Conservation (phyloP, 306 rosid genomes). For the Gastrolobium bilobum region DNA sequence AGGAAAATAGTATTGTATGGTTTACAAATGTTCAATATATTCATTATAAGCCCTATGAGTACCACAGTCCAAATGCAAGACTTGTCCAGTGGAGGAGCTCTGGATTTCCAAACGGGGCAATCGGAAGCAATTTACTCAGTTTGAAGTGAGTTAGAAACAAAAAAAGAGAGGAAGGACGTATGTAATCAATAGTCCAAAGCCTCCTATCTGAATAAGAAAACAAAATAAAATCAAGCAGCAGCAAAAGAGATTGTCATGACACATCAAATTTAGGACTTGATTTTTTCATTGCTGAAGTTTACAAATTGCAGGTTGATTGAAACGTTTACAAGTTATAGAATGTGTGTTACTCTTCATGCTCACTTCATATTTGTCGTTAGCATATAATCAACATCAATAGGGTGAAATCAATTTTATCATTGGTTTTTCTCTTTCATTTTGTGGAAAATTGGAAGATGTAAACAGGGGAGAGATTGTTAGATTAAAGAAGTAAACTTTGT, state of each 20-base stretch:
- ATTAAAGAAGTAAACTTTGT: constrained; percentile 26
- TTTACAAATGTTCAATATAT: neutral
- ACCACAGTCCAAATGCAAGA: no score
- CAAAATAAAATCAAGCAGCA: no score
- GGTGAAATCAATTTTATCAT: constrained; percentile 18
- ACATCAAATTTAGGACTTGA: no score
- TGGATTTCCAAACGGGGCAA: no score
- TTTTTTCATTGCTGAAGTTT: neutral
- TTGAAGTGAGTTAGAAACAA: no score
- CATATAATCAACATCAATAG: neutral
- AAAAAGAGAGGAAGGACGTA: no score
- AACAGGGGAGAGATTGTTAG: neutral
- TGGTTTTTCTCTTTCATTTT: neutral
- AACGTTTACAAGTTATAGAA: constrained; percentile 30
- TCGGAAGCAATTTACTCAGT: no score
- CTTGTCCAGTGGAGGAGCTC: no score
- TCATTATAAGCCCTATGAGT: no score
- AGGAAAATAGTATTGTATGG: neutral
- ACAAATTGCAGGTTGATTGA: constrained; percentile 7
- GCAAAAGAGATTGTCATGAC: no score
- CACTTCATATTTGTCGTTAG: neutral
- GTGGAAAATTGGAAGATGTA: neutral
- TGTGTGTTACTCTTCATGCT: constrained; percentile 12
- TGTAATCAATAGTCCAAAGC: no score
- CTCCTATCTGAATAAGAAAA: no score